phyloP scores from a whole-genome alignment of 2,329 filamentous ascomycete species.

The Aspergillus brunneoviolaceus region DNA sequence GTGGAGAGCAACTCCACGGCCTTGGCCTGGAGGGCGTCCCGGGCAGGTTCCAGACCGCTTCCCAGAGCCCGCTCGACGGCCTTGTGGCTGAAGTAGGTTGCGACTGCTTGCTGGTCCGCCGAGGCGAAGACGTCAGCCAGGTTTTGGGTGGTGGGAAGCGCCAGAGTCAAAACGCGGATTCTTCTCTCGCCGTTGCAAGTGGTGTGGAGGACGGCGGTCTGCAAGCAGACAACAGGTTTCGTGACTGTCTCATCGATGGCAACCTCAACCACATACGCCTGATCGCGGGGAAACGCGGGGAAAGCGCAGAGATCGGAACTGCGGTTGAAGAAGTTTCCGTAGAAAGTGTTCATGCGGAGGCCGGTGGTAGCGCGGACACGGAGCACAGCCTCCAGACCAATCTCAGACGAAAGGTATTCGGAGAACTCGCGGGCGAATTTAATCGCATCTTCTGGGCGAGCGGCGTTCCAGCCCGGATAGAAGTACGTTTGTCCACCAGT shows the following conservation, averaged over 20 bases:
- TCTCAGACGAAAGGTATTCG: constrained; percentile 94
- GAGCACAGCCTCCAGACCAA: constrained; percentile 92
- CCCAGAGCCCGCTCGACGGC: constrained; percentile 87
- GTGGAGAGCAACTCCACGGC: constrained; percentile 89
- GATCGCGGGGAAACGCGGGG: constrained; percentile 94
- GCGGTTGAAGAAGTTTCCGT: constrained; percentile 99
- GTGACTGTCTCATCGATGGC: constrained; percentile 93
- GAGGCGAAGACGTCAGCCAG: constrained; percentile 91
- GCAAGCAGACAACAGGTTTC: constrained; percentile 88
- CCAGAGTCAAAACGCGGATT: constrained; percentile 90
- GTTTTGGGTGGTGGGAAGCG: constrained; percentile 87
- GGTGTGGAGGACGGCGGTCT: constrained; percentile 92
- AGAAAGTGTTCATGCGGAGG: constrained; percentile 94
- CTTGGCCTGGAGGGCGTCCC: constrained; percentile 89
- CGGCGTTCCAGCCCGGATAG: constrained; percentile 97
- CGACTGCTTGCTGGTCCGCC: constrained; percentile 89
- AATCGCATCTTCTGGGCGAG: constrained; percentile 88
- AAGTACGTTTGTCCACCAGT: constrained; percentile 98
- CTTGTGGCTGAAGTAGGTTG: constrained; percentile 95
- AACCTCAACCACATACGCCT: constrained; percentile 96
- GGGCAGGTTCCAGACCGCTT: constrained; percentile 82
- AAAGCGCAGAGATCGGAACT: constrained; percentile 97
- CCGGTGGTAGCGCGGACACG: constrained; percentile 93
- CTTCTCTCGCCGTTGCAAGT: constrained; percentile 96
- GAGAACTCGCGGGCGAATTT: constrained; percentile 98